A percentile compares a stretch with the other conserved stretches of the same genome.
These are phyloP conservation scores for Laburnicola sp. DNA, from an alignment of 2,329 filamentous ascomycete genomes.

Conservation along the genomic window DNA sequence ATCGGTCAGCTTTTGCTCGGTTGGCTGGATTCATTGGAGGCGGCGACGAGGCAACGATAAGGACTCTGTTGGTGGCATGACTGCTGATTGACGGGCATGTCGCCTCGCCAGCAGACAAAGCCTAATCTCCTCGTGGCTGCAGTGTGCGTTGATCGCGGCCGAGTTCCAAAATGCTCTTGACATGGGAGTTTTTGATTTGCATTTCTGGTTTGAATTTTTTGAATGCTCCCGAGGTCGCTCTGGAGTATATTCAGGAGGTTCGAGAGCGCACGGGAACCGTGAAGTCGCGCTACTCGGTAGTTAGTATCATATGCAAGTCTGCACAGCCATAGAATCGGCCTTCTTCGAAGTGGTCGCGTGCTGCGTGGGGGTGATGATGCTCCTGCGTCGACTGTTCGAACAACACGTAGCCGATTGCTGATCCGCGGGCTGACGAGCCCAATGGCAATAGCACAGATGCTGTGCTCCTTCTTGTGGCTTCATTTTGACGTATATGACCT, in stretches of 20 bases:
- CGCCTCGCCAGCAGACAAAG: constrained; percentile 1
- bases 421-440: not conserved
- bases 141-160: not conserved
- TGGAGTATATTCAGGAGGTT: no score
- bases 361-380: not conserved
- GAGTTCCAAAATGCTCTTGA: not conserved
- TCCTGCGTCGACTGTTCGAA: no score
- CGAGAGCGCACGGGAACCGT: no score
- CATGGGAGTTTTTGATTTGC: not conserved
- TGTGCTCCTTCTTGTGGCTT: not conserved
- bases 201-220: no score
- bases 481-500: not conserved
- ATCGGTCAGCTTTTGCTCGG: constrained; percentile 17
- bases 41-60: constrained; percentile 24
- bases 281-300: no score
- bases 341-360: not conserved
- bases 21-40: constrained; percentile 14
- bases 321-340: no score
- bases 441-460: constrained; percentile 6
- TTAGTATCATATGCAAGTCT: no score
- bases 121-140: not conserved
- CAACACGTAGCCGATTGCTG: no score
- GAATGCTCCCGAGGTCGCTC: no score
- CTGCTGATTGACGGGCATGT: constrained; percentile 11
- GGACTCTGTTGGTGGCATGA: constrained; percentile 14